phyloP scores from a whole-genome alignment of 2,329 filamentous ascomycete genomes.

The Ramularia collo-cygni region DNA sequence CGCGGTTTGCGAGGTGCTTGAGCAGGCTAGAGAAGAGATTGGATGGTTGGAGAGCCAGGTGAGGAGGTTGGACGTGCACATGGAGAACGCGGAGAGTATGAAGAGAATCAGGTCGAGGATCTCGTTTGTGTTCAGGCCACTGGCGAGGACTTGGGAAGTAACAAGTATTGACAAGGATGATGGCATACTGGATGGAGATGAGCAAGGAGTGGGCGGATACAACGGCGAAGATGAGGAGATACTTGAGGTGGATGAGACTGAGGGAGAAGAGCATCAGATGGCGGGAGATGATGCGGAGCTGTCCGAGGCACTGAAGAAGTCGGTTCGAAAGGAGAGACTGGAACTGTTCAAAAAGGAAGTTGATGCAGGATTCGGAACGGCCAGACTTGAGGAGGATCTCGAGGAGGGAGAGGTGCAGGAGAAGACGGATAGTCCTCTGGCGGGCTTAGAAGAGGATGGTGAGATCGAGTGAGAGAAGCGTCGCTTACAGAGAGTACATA shows the following conservation, averaged over 20 bases:
- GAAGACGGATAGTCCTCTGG: too few species aligned
- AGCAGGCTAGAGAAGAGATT: neutral
- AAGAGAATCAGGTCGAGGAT: neutral
- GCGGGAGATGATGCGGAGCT: neutral
- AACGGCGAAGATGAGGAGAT: neutral
- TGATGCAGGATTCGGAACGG: too few species aligned
- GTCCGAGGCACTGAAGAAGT: neutral
- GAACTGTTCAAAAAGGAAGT: too few species aligned
- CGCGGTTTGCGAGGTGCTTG: neutral
- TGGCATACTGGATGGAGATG: neutral
- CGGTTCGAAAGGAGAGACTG: too few species aligned
- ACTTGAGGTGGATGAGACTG: neutral
- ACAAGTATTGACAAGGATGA: neutral
- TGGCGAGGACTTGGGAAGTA: neutral
- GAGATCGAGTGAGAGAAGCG: too few species aligned
- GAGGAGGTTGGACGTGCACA: neutral
- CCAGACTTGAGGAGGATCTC: too few species aligned
- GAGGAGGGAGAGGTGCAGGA: too few species aligned
- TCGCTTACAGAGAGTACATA: too few species aligned
- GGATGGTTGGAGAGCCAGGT: neutral
- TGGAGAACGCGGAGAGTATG: neutral
- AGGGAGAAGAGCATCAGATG: neutral
- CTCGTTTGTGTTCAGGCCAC: neutral
- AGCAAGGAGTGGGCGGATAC: neutral
- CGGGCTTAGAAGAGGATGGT: too few species aligned